These are phyloP conservation scores for Stephania japonica DNA, from an alignment of 164 flowering plant genomes.

Conservation along the genomic window DNA sequence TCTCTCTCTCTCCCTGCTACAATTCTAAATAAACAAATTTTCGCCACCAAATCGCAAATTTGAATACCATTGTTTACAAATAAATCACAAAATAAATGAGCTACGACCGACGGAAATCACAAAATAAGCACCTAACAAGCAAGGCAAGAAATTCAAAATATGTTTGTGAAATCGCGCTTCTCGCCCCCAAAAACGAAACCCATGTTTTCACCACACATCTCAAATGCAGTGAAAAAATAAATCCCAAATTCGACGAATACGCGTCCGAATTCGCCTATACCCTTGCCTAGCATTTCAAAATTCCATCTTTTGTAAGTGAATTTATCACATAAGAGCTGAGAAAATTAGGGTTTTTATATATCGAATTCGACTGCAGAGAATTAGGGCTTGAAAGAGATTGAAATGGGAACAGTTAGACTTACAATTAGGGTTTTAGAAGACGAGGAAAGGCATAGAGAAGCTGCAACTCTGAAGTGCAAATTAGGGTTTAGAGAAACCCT, in stretches of 20 bases:
- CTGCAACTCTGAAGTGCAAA: slow-evolving; percentile 48
- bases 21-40: too few relatives aligned
- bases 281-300: neutral
- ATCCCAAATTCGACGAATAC: too few relatives aligned
- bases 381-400: slow-evolving; percentile 1
- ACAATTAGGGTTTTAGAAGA: slow-evolving; percentile 43
- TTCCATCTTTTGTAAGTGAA: neutral
- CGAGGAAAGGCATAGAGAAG: slow-evolving; percentile 64
- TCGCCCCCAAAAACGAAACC: too few relatives aligned
- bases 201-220: too few relatives aligned
- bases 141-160: too few relatives aligned
- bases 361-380: neutral
- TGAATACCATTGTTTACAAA: neutral
- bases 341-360: neutral
- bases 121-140: too few relatives aligned
- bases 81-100: neutral
- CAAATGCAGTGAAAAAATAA: too few relatives aligned
- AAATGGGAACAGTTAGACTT: slow-evolving; percentile 14
- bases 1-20: neutral
- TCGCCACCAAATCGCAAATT: too few relatives aligned
- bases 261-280: too few relatives aligned
- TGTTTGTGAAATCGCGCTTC: neutral
- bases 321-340: neutral
- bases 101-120: too few relatives aligned
- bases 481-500: slow-evolving; percentile 42